These are phyloP conservation scores for Physcomitrium patens DNA, from an alignment of 225 moss, liverwort and hornwort genomes.

Conservation along the genomic window DNA sequence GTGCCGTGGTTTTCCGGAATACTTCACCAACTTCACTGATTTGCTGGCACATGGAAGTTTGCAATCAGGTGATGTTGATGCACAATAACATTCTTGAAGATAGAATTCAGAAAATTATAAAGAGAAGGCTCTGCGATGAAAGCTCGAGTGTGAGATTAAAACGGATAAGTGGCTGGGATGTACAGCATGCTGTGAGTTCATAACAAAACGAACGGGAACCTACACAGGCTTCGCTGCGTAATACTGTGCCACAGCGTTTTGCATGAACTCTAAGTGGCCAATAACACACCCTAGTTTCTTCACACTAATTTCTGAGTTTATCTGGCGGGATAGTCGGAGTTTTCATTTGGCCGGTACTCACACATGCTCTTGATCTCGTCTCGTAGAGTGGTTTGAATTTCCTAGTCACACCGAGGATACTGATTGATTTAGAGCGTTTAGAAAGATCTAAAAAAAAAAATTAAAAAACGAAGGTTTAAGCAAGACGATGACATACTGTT, in stretches of 20 bases:
- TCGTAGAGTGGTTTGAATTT: slow-evolving; percentile 77
- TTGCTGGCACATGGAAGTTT: no score
- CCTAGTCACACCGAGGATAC: slow-evolving; percentile 43
- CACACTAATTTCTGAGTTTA: slow-evolving; percentile 73
- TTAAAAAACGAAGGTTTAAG: background rate
- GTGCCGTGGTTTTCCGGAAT: no score
- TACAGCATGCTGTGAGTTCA: background rate
- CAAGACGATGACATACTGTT: background rate
- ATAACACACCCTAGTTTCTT: slow-evolving; percentile 73
- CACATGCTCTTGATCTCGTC: slow-evolving; percentile 96
- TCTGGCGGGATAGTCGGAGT: slow-evolving; percentile 82
- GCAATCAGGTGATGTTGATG: no score
- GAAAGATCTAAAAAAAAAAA: background rate
- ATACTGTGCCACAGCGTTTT: slow-evolving; percentile 57
- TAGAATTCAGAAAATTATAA: no score
- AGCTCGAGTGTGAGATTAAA: background rate
- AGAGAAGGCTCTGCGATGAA: no score
- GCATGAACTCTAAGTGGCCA: slow-evolving; percentile 68
- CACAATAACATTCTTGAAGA: no score
- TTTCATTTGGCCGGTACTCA: slow-evolving; percentile 85
- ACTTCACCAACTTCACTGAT: no score
- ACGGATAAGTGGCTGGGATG: background rate
- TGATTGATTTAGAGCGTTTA: slow-evolving; percentile 5
- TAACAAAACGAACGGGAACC: slow-evolving; percentile 17
- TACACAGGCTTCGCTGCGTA: slow-evolving; percentile 45